Evolutionary conservation across 306 rosid genomes (phyloP), one percentile per base, ranked within the genome.

Genomic region (Fagus sylvatica): DNA sequence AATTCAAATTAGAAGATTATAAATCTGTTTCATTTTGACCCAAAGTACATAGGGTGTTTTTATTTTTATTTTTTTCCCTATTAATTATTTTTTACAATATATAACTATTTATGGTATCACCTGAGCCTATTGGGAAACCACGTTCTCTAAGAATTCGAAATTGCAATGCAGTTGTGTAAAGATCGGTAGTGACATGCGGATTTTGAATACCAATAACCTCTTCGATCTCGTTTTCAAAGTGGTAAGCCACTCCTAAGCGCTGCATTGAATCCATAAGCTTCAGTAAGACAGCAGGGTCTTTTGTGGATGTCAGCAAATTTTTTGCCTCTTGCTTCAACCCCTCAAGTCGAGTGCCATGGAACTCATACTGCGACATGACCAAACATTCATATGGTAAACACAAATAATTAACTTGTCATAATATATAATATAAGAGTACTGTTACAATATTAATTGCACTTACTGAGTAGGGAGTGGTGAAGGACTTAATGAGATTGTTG

Each of bases 241-340:
- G 82, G 53, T 80, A 84, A 17, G 82, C 80, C 53, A 73, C 71
- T 46, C 79, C 87, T 36, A 84, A 28, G 13, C 80, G 55, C 65
- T 84, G 74, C 53, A 57, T 69, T 2, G 79, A 40, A 55, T 77
- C 77, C 19, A 69, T 54, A 30, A 72, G 51, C 40, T 53, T 73
- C 22, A 77, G 54, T 13, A 80, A 32, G 1, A 28, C 12, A 3
- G 4, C 8, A 22, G 53, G 11, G 34, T 33, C 53, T 32, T 33
- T 30, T n/a, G 42, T 4, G 16, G 73, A 17, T 22, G 37, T 41
- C 0, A 73, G 16, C 8, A 79, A 53, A 16, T 53, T 6, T 4
- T 34, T 32, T 6, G 53, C 5, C 8, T 42, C 12, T 36, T 28
- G 42, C 53, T 80, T 80, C 36, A 77, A 73, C 48, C 32, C 66